Conservation (phyloP, 345 rosid species). For the Populus tremula region DNA sequence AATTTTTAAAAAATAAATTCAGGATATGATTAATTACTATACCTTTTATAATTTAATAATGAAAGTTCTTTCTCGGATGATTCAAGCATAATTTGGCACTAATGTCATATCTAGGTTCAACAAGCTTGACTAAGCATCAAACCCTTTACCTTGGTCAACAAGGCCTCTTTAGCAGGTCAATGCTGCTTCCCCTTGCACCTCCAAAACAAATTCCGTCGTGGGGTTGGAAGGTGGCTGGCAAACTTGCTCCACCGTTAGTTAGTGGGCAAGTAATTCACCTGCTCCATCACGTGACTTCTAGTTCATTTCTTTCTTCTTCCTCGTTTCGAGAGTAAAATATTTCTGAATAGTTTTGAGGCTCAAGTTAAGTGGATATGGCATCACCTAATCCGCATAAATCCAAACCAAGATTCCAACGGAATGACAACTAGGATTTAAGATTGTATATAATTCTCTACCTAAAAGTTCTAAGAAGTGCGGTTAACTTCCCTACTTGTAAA, state of each 20-base stretch:
- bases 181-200: background rate
- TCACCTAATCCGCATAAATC: conserved; percentile 50
- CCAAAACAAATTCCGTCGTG: background rate
- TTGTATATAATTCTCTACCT: conserved; percentile 23
- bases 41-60: too few species aligned
- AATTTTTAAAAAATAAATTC: too few species aligned
- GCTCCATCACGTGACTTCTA: conserved; percentile 22
- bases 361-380: conserved; percentile 10
- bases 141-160: background rate
- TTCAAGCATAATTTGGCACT: background rate
- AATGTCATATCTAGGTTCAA: background rate
- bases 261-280: conserved; percentile 10
- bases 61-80: background rate
- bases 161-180: background rate
- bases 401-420: conserved; percentile 54
- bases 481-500: too few species aligned
- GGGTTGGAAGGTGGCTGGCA: background rate
- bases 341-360: conserved; percentile 2
- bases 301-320: conserved; percentile 14
- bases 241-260: conserved; percentile 2
- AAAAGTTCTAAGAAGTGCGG: conserved; percentile 12
- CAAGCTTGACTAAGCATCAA: background rate
- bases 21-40: too few species aligned
- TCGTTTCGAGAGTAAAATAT: background rate
- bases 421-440: conserved; percentile 46